Evolutionary conservation across 1,139 yeast species (phyloP), one percentile per base, ranked within the genome.

Genomic region (Magnusiomyces ingens): DNA sequence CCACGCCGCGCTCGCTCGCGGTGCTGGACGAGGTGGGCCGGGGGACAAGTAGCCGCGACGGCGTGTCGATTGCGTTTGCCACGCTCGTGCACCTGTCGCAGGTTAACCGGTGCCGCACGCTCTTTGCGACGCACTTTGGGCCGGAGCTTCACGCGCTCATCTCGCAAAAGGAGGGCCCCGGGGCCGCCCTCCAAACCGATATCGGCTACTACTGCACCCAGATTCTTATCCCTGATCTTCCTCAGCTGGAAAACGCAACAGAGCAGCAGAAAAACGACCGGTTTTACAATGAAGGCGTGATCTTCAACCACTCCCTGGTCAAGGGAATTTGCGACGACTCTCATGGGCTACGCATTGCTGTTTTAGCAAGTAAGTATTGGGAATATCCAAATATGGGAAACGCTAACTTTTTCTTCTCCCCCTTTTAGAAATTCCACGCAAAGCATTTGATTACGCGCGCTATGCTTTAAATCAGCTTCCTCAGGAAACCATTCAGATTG

Each of bases 11-110:
- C 45, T 90, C 98, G 0, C 70, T 93, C 10, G 50, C 96, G 0
- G 85, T 93, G 36, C 80, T 93, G 48, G 99, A 93, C 70, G 99
- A 93, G 63, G 84, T 93, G n/a, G 99, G 99, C 0, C 75, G 99
- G 57, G 99, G 99, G 0, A 93, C 99, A 0, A 86, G 96, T 58
- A 85, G 91, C 0, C 75, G 75, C 53, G 99, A 93, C 69, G 98
- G 99, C 0, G 74, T 89, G 8, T 87, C 97, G 0, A 83, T 93
- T 55, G 97, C 99, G 0, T 90, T 77, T 71, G 94, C 96, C 0
- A 79, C 95, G 0, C 70, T 93, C 49, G 67, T 78, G 41, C 80
- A 84, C 62, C 69, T 93, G 51, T 63, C 80, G 13, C 67, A 71
- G 8, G 70, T 67, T 1, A 87, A 84, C 61, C 75, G 79, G 60